Base-by-base conservation (phyloP, 306 rosid genomes). In the Carpinus fangiana region DNA sequence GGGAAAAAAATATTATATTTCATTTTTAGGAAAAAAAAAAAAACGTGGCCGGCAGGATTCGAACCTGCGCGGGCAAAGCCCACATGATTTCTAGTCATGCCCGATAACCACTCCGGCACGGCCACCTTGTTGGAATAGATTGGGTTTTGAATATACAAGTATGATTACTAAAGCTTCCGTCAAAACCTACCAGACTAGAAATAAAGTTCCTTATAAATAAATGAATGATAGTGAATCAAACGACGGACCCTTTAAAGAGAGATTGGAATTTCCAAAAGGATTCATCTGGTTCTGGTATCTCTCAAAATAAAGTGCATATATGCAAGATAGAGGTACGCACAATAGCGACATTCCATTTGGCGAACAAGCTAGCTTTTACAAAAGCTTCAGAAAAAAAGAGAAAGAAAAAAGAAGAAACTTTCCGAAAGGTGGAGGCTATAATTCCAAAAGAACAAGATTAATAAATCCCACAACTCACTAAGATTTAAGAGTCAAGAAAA, bases 61-160 rank as follows among this genome's bases (percentile, higher is more conserved):
- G 86, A 89, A 85, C 89, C 89, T 89, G 90, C 90, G 89, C 91
- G 87, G 88, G 89, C 91, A 83, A 4, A 88, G 88, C 91, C 91
- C 89, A 88, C 91, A 88, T 86, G 88, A 88, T 82, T 88, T 88
- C 88, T 86, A 88, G 85, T 88, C 91, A 88, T 88, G 89, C 90
- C 88, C 89, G 90, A 87, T 85, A 89, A 87, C 93, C 93, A 84
- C 81, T 79, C 86, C 83, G 83, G 86, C 86, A 83, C 83, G 81
- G 53, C 83, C 86, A 79, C 86, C 5, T 0, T 3, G 0, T 10
- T 26, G 3, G 0, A 0, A 8, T 0, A 2, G 34, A 31, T 2
- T 31, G 34, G 34, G 6, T 45, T 45, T 9, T 45, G 2, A 9
- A 4, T 45, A 45, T 45, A 45, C 10, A 6, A 5, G 9, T 45